Base-by-base conservation (phyloP, 2,329 filamentous ascomycete genomes). In the Epichloe glyceriae region DNA sequence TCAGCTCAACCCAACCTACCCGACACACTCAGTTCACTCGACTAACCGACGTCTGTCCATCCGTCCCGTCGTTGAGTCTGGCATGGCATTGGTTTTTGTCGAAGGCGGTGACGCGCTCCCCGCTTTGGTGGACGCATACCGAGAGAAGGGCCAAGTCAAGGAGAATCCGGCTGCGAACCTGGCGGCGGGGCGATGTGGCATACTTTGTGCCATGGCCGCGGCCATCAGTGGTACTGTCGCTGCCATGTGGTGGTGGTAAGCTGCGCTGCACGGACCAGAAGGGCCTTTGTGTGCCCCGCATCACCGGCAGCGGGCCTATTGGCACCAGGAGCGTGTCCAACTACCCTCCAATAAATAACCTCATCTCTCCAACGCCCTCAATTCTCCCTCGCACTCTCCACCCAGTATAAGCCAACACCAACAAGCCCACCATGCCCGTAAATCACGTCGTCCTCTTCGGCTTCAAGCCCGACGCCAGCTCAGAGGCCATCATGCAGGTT, bases 401-500 rank as follows among this genome's bases (percentile, higher is more conserved):
- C 37, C 6, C 10, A 19, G 19, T 7, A 15, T 10, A 40, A 10
- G 10, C 7, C 39, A 11, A 19, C n/a, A 4, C n/a, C 38, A 47
- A 8, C 19, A n/a, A 15, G 7, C 14, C 5, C 17, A 44, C 14
- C 19, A 54, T 54, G 52, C 5, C 40, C 4, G 41, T 52, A 19
- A 35, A 37, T 4, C 52, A 54, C 52, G 33, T 54, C 33, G 52
- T 54, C 41, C 33, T 47, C 11, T 34, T 54, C 6, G 40, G 22
- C 38, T 54, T 54, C 47, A 52, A 52, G 47, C 40, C 47, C 37
- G 50, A 46, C 12, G 39, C 45, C 26, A 17, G 10, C 15, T 3
- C 39, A 15, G 42, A 52, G 14, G n/a, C 39, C 3, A 42, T 54
- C 41, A 47, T 35, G 34, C 47, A 54, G 46, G 53, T 54, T 40